phyloP scores from a whole-genome alignment of 345 rosid genomes.

The Syzygium aromaticum region DNA sequence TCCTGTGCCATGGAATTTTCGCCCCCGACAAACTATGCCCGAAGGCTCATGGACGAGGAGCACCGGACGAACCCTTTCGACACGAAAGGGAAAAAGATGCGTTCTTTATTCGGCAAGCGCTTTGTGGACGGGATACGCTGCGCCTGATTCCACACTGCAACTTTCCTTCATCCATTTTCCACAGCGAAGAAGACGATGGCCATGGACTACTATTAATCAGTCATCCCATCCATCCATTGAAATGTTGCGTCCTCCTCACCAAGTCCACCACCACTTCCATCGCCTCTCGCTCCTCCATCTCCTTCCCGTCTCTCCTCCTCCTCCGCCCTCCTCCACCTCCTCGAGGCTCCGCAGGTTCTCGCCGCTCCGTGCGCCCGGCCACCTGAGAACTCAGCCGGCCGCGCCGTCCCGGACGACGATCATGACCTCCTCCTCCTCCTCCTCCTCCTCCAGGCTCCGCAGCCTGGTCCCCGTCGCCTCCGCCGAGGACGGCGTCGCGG shows the following conservation, averaged over 20 bases:
- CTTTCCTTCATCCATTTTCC: not conserved
- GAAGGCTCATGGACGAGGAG: no score
- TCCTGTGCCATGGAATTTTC: no score
- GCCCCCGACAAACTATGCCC: no score
- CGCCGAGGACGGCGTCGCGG: slow-evolving; percentile 31
- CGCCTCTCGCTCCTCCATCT: slow-evolving; percentile 12
- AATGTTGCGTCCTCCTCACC: slow-evolving; percentile 30
- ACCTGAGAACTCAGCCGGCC: slow-evolving; percentile 20
- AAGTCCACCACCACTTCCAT: slow-evolving; percentile 33
- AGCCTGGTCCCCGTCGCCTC: slow-evolving; percentile 31
- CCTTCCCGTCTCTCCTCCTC: slow-evolving; percentile 23
- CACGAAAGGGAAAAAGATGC: not conserved
- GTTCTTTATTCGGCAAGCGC: not conserved
- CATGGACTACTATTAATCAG: not conserved
- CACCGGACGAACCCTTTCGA: no score
- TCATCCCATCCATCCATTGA: not conserved
- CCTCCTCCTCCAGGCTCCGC: slow-evolving; percentile 30
- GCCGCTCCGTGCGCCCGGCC: slow-evolving; percentile 12
- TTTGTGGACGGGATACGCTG: not conserved
- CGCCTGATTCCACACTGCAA: not conserved
- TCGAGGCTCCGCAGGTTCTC: slow-evolving; percentile 9
- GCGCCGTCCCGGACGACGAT: slow-evolving; percentile 6
- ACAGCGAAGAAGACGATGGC: not conserved
- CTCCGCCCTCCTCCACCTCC: slow-evolving; percentile 7
- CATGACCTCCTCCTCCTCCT: slow-evolving; percentile 22